A percentile compares a stretch with the other conserved stretches of the same genome.
These are phyloP conservation scores for Polychaeton citri DNA, from an alignment of 2,329 filamentous ascomycete genomes.

Conservation along the genomic window DNA sequence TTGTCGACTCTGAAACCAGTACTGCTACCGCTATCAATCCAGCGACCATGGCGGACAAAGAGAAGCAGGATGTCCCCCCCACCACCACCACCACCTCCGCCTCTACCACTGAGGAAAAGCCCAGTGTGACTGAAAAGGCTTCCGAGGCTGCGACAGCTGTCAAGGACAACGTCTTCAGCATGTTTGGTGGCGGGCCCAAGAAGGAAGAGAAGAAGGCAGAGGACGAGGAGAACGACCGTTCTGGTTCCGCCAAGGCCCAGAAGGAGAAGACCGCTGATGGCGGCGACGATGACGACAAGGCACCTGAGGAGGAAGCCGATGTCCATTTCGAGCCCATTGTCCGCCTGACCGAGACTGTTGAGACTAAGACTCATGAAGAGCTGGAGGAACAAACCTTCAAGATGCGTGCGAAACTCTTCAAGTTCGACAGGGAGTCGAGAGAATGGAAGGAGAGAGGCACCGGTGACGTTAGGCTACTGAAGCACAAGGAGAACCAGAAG, in stretches of 20 bases:
- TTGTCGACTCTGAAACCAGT: no score
- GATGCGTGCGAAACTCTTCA: conserved; percentile 99
- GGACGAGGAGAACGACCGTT: conserved; percentile 73
- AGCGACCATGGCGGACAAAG: conserved; percentile 16
- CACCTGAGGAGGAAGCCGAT: conserved; percentile 55
- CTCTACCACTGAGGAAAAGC: conserved; percentile 25
- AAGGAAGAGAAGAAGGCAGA: conserved; percentile 77
- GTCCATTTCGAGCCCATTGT: conserved; percentile 97
- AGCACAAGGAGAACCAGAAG: conserved; percentile 98
- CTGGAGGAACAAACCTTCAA: conserved; percentile 95
- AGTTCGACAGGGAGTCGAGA: conserved; percentile 78
- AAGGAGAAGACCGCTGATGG: conserved; percentile 45
- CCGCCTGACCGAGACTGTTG: conserved; percentile 90
- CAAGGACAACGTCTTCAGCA: conserved; percentile 68
- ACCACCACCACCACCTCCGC: conserved; percentile 23
- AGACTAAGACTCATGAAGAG: conserved; percentile 97
- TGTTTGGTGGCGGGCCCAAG: conserved; percentile 96
- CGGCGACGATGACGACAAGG: conserved; percentile 23
- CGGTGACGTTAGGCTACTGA: conserved; percentile 87
- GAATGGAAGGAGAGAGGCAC: conserved; percentile 99
- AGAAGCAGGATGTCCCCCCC: conserved; percentile 15
- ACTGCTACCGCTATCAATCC: background rate
- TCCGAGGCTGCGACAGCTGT: conserved; percentile 25
- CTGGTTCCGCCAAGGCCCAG: conserved; percentile 56
- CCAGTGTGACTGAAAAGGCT: conserved; percentile 24